Evolutionary conservation across 148 eudicot genomes (phyloP).

Genomic region (Chenopodium quinoa): DNA sequence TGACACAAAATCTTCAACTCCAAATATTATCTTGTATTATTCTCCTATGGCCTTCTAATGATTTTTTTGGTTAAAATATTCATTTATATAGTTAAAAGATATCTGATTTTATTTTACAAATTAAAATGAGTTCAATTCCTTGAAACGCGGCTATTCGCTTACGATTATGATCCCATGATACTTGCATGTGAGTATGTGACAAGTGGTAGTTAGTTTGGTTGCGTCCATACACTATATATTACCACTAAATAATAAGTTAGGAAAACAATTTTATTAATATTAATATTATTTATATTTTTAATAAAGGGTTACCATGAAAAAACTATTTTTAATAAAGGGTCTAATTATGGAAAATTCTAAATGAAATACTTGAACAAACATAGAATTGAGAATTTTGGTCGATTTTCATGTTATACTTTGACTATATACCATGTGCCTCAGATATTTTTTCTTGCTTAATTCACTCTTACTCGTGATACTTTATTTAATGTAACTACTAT

Average conservation of each 20-base stretch:
- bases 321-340: not conserved
- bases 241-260: not conserved
- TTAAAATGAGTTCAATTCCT: conserved; percentile 16
- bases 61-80: not conserved
- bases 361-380: conserved; percentile 13
- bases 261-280: not conserved
- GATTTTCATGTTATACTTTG: conserved; percentile 41
- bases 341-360: not conserved
- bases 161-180: conserved; percentile 32
- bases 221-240: not conserved
- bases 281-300: not conserved
- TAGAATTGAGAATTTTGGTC: conserved; percentile 44
- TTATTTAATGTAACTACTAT: not conserved
- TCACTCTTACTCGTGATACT: not conserved
- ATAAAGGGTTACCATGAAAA: not conserved
- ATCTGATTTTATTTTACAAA: not conserved
- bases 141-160: conserved; percentile 40
- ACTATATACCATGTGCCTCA: conserved; percentile 42
- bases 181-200: conserved; percentile 32
- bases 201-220: conserved; percentile 26
- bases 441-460: conserved; percentile 11
- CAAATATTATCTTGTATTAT: not conserved
- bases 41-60: not conserved
- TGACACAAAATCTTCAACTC: not conserved
- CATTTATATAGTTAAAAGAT: not conserved